Base-by-base conservation (phyloP, 768 basidiomycete genomes). In the Mrakia blollopis region DNA sequence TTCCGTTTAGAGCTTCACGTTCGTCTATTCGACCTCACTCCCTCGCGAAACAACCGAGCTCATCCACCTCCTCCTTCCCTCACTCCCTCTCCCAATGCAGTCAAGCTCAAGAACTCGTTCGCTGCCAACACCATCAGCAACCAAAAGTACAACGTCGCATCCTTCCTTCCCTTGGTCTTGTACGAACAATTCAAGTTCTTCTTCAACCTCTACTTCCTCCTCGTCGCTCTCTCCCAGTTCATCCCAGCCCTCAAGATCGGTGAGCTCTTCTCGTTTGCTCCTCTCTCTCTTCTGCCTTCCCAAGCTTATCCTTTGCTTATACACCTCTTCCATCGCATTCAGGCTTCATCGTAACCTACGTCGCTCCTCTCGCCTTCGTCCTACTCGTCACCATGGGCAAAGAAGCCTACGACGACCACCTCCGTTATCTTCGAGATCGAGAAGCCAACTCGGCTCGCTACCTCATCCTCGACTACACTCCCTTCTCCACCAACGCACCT, bases 141-240 rank as follows among this genome's bases (percentile, higher is more conserved):
- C 81, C 96, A 98, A 84, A 99, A 99, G 86, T 98, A 98, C 87
- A 96, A 95, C 82, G 87, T 92, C 73, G 88, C 93, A 85, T 94
- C 92, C n/a, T 99, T 99, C 86, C 88, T 99, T 14, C 97, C 97
- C 4, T 88, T 98, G 79, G 95, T 98, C 63, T 89, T 98, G 83
- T 98, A 98, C 84, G 95, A 98, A 83, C 96, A 98, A 83, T 99
- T 98, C 90, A 98, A 98, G 84, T 98, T 96, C 87, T 99, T 99
- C 86, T 98, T 97, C 89, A 99, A 98, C 83, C 87, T 98, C 10
- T 99, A 98, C 84, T 99, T 99, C 82, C 88, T 98, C 16, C 90
- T 98, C 32, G 97, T 99, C 52, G 97, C 97, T 0, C 87, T 98
- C 11, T 94, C 92, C 13, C 97, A 98, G 84, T 97, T 99, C 82